Evolutionary conservation across 2,329 filamentous ascomycete genomes (phyloP).

Genomic region (Microcyclosporella mali): DNA sequence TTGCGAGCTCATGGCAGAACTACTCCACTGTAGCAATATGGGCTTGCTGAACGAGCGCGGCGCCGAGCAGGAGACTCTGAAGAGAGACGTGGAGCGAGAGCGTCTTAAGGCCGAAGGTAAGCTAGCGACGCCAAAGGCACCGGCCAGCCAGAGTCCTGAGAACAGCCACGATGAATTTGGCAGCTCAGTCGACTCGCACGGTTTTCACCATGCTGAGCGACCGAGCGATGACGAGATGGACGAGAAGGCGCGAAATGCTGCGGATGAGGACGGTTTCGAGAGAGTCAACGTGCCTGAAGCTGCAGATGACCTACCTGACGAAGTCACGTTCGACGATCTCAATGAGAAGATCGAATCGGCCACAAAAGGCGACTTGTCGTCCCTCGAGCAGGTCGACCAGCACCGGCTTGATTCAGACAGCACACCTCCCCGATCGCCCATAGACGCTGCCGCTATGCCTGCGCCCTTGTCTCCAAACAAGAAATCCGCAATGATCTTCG

Average conservation of each 20-base stretch:
- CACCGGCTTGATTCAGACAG: slow-evolving; percentile 14
- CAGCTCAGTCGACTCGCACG: slow-evolving; percentile 47
- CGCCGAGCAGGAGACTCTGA: slow-evolving; percentile 76
- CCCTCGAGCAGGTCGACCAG: slow-evolving; percentile 26
- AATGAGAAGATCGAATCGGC: slow-evolving; percentile 46
- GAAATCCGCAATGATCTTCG: slow-evolving; percentile 21
- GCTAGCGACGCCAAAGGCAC: slow-evolving; percentile 52
- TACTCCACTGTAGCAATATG: slow-evolving; percentile 98
- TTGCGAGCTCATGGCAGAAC: slow-evolving; percentile 95
- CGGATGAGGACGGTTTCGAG: slow-evolving; percentile 89
- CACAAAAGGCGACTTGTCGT: slow-evolving; percentile 19
- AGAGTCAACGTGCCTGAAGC: slow-evolving; percentile 69
- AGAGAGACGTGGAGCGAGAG: slow-evolving; percentile 75
- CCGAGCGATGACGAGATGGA: slow-evolving; percentile 37
- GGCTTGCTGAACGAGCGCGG: slow-evolving; percentile 85
- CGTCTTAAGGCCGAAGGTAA: slow-evolving; percentile 70
- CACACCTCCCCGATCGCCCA: slow-evolving; percentile 10
- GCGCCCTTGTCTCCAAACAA: slow-evolving; percentile 28
- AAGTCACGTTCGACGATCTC: slow-evolving; percentile 65
- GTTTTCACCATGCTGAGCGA: slow-evolving; percentile 45
- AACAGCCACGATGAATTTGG: slow-evolving; percentile 41
- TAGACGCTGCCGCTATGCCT: slow-evolving; percentile 22
- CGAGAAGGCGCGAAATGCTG: slow-evolving; percentile 67
- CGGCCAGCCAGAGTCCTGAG: slow-evolving; percentile 52
- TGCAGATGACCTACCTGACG: slow-evolving; percentile 47